These are phyloP conservation scores for Rhodotorula babjevae DNA, from an alignment of 768 basidiomycete species.

Conservation along the genomic window DNA sequence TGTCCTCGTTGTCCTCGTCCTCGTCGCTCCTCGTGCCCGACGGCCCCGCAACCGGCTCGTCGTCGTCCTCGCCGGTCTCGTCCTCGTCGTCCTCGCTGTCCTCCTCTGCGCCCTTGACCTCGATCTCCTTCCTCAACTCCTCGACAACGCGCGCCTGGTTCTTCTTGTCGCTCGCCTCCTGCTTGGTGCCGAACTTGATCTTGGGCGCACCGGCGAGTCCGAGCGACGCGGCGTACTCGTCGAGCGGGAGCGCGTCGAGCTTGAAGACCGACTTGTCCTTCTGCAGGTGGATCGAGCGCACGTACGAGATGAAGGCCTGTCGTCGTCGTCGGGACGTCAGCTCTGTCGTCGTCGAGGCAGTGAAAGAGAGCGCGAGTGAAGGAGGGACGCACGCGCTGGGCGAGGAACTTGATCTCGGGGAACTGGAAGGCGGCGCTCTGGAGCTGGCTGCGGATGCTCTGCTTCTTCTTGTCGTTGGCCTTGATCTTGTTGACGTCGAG, in stretches of 20 bases:
- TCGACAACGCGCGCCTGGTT: constrained; percentile 57
- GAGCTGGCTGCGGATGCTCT: constrained; percentile 72
- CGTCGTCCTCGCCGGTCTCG: constrained; percentile 3
- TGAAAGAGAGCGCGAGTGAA: constrained; percentile 8
- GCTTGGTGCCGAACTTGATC: constrained; percentile 72
- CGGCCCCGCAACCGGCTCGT: constrained; percentile 29
- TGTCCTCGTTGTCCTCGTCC: constrained; percentile 45
- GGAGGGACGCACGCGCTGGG: constrained; percentile 65
- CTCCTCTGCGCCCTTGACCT: constrained; percentile 12
- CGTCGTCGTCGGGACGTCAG: too few species aligned
- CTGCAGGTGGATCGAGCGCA: constrained; percentile 85
- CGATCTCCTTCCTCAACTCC: constrained; percentile 41
- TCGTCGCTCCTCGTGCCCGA: constrained; percentile 18
- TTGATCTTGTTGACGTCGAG: constrained; percentile 71
- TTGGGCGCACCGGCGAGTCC: constrained; percentile 92
- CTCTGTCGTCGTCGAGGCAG: background rate
- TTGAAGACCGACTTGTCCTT: constrained; percentile 93
- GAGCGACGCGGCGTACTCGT: constrained; percentile 79
- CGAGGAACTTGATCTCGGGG: constrained; percentile 94
- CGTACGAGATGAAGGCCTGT: constrained; percentile 91
- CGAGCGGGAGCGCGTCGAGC: constrained; percentile 70
- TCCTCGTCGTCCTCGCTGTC: constrained; percentile 5
- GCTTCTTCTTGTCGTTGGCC: constrained; percentile 76
- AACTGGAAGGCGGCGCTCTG: constrained; percentile 92
- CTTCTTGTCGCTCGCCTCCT: constrained; percentile 69